Percentiles rank a stretch among this genome's conserved stretches.
phyloP scores from a whole-genome alignment of 2,329 filamentous ascomycete species.

The Alternaria arborescens region DNA sequence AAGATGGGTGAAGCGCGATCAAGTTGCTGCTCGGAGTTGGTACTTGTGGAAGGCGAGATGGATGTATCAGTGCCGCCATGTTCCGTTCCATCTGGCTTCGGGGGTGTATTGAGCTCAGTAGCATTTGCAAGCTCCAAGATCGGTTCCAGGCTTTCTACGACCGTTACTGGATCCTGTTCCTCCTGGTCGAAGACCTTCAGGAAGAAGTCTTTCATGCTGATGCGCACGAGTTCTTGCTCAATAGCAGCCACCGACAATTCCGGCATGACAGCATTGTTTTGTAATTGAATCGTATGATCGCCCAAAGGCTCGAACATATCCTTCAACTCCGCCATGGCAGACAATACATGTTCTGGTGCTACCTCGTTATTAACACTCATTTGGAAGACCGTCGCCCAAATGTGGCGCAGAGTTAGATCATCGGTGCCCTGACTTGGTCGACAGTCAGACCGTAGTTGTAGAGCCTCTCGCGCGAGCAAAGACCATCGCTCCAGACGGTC shows the following conservation, averaged over 20 bases:
- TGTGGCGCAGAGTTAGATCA: slow-evolving; percentile 65
- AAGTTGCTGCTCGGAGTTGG: slow-evolving; percentile 5
- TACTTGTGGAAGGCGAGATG: slow-evolving; percentile 23
- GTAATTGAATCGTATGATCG: slow-evolving; percentile 66
- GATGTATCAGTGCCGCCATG: slow-evolving; percentile 16
- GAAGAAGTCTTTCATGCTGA: slow-evolving; percentile 98
- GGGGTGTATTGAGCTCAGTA: not conserved
- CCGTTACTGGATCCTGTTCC: slow-evolving; percentile 77
- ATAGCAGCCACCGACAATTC: slow-evolving; percentile 84
- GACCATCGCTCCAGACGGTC: slow-evolving; percentile 70
- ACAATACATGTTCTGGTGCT: slow-evolving; percentile 66
- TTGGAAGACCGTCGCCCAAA: slow-evolving; percentile 72
- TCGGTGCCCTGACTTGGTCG: slow-evolving; percentile 37
- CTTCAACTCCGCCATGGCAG: slow-evolving; percentile 71
- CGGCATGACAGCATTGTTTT: slow-evolving; percentile 89
- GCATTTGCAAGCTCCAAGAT: slow-evolving; percentile 73
- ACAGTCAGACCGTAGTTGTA: slow-evolving; percentile 52
- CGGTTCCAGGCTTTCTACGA: slow-evolving; percentile 92
- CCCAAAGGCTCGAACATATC: slow-evolving; percentile 59
- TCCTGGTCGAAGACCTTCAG: slow-evolving; percentile 86
- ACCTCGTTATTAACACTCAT: slow-evolving; percentile 65
- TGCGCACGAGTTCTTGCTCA: slow-evolving; percentile 87
- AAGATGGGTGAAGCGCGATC: slow-evolving; percentile 56
- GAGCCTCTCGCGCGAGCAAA: slow-evolving; percentile 63
- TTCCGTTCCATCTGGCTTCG: slow-evolving; percentile 16